phyloP scores from a whole-genome alignment of 768 basidiomycete genomes.

The Thelephora aurantiotincta region DNA sequence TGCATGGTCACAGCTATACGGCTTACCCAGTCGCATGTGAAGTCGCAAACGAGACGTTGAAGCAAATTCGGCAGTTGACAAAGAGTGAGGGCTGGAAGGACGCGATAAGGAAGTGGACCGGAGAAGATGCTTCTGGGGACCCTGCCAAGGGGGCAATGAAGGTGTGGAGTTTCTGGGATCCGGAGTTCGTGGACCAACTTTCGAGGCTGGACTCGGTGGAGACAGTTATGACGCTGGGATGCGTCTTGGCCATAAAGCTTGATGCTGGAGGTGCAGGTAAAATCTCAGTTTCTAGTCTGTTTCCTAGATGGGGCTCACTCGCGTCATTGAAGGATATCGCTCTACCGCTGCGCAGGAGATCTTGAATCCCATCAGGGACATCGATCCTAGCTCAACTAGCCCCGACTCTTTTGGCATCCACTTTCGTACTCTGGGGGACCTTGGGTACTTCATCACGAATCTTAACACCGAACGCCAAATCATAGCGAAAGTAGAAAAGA shows the following conservation, averaged over 20 bases:
- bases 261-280: constrained; percentile 41
- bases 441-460: constrained; percentile 88
- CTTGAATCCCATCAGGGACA: constrained; percentile 34
- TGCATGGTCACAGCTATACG: constrained; percentile 94
- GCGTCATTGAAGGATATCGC: constrained; percentile 25
- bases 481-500: constrained; percentile 47
- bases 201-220: constrained; percentile 44
- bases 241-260: constrained; percentile 69
- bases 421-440: constrained; percentile 78
- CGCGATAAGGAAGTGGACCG: constrained; percentile 48
- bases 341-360: constrained; percentile 50
- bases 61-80: constrained; percentile 40
- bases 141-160: constrained; percentile 7
- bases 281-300: constrained; percentile 6
- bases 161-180: constrained; percentile 86
- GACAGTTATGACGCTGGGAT: constrained; percentile 79
- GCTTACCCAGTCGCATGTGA: constrained; percentile 90
- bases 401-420: constrained; percentile 55
- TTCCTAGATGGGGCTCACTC: constrained; percentile 5
- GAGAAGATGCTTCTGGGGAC: constrained; percentile 5
- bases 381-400: constrained; percentile 13
- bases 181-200: constrained; percentile 47
- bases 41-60: constrained; percentile 72
- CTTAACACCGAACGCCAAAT: constrained; percentile 49
- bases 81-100: constrained; percentile 39